Evolutionary conservation across 2,329 filamentous ascomycete species (phyloP).

Genomic region (Aspergillus vadensis): DNA sequence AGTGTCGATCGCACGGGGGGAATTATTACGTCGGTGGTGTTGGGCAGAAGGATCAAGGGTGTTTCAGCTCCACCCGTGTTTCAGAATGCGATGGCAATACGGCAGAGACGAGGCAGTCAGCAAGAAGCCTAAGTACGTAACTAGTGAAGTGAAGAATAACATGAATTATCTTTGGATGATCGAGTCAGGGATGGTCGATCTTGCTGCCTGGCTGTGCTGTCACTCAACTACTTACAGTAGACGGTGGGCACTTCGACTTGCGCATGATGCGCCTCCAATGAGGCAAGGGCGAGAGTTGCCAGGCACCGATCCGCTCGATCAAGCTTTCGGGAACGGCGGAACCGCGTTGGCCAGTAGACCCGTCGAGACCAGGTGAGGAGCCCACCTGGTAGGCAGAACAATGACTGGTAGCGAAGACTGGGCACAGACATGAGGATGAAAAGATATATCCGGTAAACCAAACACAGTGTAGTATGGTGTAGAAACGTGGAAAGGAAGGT

Average conservation of each 20-base stretch:
- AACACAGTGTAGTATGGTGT: no score
- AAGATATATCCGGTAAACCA: neutral
- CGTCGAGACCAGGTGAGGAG: neutral
- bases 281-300: neutral
- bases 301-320: constrained; percentile 1
- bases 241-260: neutral
- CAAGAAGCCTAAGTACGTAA: neutral
- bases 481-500: no score
- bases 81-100: neutral
- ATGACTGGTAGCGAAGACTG: neutral
- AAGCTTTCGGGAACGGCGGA: constrained; percentile 11
- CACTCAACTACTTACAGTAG: neutral
- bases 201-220: neutral
- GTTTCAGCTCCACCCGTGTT: constrained; percentile 6
- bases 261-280: neutral
- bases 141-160: neutral
- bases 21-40: constrained; percentile 1
- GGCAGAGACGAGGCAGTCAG: neutral
- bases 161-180: neutral
- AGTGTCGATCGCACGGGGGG: neutral
- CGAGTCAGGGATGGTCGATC: neutral
- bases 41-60: neutral
- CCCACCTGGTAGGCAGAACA: neutral
- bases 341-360: neutral
- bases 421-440: neutral